A percentile compares a stretch with the other conserved stretches of the same genome.
These are phyloP conservation scores for Pistacia integerrima DNA, from an alignment of 345 rosid genomes.

Conservation along the genomic window DNA sequence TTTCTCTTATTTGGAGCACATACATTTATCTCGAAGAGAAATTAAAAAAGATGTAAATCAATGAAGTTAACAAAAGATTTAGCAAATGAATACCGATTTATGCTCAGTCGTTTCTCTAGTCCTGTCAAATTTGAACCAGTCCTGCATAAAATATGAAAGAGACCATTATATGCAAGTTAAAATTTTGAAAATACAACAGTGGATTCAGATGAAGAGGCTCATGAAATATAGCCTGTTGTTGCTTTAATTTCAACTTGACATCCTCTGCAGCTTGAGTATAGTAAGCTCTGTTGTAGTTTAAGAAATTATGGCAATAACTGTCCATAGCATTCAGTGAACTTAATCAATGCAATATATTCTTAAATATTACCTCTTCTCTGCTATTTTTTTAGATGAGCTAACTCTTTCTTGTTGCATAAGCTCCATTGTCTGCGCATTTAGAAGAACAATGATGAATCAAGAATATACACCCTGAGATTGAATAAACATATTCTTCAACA, in stretches of 20 bases:
- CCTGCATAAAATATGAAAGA: conserved; percentile 38
- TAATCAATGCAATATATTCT: too few relatives aligned
- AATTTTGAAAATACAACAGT: neutral
- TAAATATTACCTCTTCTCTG: conserved; percentile 70
- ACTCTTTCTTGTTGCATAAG: conserved; percentile 63
- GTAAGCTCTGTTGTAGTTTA: conserved; percentile 46
- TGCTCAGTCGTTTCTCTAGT: conserved; percentile 29
- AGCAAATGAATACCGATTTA: conserved; percentile 34
- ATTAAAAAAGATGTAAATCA: neutral
- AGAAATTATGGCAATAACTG: neutral
- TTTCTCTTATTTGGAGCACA: neutral
- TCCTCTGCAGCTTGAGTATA: conserved; percentile 52
- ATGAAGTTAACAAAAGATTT: neutral
- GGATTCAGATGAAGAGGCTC: conserved; percentile 13
- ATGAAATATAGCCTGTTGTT: conserved; percentile 53
- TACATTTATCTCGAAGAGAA: neutral
- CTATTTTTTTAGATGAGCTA: conserved; percentile 49
- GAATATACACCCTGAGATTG: too few relatives aligned
- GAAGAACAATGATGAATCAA: too few relatives aligned
- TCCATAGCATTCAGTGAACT: too few relatives aligned
- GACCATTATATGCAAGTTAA: conserved; percentile 14
- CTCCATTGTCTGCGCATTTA: too few relatives aligned
- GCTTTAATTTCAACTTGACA: conserved; percentile 45
- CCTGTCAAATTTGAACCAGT: conserved; percentile 45
- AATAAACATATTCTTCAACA: too few relatives aligned